Base-by-base conservation (phyloP, 441 rosid genomes). In the Croton laevigatus region DNA sequence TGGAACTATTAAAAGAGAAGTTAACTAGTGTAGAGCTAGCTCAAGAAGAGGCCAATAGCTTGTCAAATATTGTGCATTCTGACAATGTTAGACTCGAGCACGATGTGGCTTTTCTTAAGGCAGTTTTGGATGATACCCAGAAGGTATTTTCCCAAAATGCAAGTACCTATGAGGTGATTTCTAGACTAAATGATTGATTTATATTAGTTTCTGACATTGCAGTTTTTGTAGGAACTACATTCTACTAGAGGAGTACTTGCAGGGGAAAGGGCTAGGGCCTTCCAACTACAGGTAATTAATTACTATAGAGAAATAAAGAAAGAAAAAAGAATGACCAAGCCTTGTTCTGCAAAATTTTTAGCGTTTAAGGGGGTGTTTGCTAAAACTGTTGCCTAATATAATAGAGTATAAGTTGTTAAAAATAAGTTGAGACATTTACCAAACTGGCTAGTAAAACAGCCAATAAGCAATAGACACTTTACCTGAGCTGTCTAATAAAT, bases 31-130 rank as follows among this genome's bases (percentile, higher is more conserved):
- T 88, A 67, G 98, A 93, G 79, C 79, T 91, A 6, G 88, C 94
- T 16, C 99, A 91, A 63, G 98, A 95, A 67, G 98, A 95, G 82
- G 90, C 99, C 71, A 93, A 83, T 78, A 89, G 80, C 81, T 74
- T 95, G 57, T 89, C 97, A 8, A 91, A 89, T 75, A 88, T 91
- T 44, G 97, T 95, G 80, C 98, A 95, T 75, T 87, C 97, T 0
- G 95, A 95, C 86, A 93, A 95, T 63, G 94, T 93, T 14, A 89
- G 98, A 85, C 98, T 95, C 1, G 99, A 95, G 83, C 99, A 95
- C 73, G 99, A 93, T 22, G 91, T 93, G 45, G 99, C 99, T 68
- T 95, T 93, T 78, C 90, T 95, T 5, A 93, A 89, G 89, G 98
- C 99, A 12, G 89, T 95, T 72, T 75, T 95, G 72, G 98, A 93